Conservation (phyloP, 2,329 filamentous ascomycete genomes). For the Graphiopsis chlorocephala region DNA sequence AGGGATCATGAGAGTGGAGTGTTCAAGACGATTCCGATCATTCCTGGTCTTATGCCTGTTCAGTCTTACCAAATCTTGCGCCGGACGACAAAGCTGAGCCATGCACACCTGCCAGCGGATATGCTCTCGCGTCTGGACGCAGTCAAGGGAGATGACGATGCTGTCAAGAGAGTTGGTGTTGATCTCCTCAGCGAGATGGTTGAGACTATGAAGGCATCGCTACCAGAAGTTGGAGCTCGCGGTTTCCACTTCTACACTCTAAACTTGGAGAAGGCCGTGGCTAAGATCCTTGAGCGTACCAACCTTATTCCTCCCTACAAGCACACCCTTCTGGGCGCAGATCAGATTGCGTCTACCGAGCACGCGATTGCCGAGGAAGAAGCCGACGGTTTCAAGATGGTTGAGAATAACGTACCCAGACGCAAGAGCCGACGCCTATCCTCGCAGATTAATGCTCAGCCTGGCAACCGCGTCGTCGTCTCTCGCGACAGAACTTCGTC, state of each 20-base stretch:
- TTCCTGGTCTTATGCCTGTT: conserved; percentile 95
- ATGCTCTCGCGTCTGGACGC: conserved; percentile 69
- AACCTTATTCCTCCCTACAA: conserved; percentile 67
- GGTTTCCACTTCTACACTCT: conserved; percentile 98
- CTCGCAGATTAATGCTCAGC: conserved; percentile 78
- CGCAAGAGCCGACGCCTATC: conserved; percentile 54
- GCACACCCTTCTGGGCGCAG: conserved; percentile 37
- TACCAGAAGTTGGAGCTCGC: conserved; percentile 54
- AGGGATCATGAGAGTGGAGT: conserved; percentile 77
- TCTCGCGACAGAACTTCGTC: conserved; percentile 54
- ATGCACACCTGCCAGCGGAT: conserved; percentile 72
- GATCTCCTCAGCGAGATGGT: conserved; percentile 83
- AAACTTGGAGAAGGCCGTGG: conserved; percentile 93
- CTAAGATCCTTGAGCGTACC: conserved; percentile 84
- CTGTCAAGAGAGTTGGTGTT: conserved; percentile 75
- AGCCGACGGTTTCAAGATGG: conserved; percentile 38
- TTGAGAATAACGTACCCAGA: conserved; percentile 31
- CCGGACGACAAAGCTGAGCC: conserved; percentile 88
- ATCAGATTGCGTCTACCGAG: conserved; percentile 28
- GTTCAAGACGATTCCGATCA: conserved; percentile 84
- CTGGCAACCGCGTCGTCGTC: conserved; percentile 84
- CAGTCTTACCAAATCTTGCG: conserved; percentile 96
- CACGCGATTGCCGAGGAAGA: conserved; percentile 49
- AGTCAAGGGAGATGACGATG: conserved; percentile 75
- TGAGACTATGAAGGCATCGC: conserved; percentile 63